Conservation (phyloP, 164 flowering plant species). For the Euptelea pleiosperma region DNA sequence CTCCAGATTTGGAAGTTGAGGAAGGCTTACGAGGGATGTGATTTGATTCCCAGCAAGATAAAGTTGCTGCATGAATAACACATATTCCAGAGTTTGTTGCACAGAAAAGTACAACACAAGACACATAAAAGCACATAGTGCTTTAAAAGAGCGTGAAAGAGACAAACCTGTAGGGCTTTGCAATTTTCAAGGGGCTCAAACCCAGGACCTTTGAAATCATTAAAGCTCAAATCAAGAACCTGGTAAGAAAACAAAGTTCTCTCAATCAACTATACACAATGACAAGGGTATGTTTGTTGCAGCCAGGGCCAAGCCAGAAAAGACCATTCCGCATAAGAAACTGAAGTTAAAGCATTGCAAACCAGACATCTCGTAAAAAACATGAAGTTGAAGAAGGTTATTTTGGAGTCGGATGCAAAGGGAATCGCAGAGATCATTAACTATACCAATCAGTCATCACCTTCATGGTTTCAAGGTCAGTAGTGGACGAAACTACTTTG, state of each 20-base stretch:
- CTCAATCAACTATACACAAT: neutral
- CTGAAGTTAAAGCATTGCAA: no score
- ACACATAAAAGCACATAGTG: neutral
- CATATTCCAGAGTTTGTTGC: conserved; percentile 10
- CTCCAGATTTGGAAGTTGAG: conserved; percentile 98
- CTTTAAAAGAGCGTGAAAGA: conserved; percentile 2
- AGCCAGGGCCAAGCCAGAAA: no score
- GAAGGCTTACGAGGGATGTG: conserved; percentile 85
- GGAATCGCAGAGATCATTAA: neutral
- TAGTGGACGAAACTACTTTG: no score
- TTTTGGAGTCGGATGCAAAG: no score
- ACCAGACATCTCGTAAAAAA: no score
- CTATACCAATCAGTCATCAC: no score
- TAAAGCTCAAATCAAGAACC: conserved; percentile 99
- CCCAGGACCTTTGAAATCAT: conserved; percentile 97
- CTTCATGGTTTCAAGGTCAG: no score
- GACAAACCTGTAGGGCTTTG: conserved; percentile 75
- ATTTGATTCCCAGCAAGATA: conserved; percentile 99
- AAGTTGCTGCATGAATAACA: conserved; percentile 65
- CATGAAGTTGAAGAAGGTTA: no score
- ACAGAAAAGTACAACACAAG: neutral
- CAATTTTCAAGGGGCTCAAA: conserved; percentile 98
- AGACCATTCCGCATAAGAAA: no score
- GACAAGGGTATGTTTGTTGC: conserved; percentile 1
- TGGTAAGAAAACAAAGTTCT: conserved; percentile 23